Evolutionary conservation across 352 stramenopile species (phyloP).

Genomic region (Phytopythium kandeliae): DNA sequence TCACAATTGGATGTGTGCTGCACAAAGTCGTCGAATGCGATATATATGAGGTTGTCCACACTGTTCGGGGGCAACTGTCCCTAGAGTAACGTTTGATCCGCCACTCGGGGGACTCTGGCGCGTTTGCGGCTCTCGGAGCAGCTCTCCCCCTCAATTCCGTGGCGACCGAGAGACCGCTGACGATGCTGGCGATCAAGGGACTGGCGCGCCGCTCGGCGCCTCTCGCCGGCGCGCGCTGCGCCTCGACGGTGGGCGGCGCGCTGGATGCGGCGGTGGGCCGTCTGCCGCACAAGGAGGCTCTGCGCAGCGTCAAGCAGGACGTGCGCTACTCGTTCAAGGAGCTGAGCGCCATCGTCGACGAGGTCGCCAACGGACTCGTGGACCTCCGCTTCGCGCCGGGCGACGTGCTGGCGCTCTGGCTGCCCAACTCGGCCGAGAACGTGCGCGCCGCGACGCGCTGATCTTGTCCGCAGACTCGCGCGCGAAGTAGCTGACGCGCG

Average conservation of each 20-base stretch:
- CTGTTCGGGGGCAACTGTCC: too few species aligned
- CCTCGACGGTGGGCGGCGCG: constrained; percentile 45
- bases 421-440: constrained; percentile 81
- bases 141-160: constrained; percentile 1
- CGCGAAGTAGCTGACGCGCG: too few species aligned
- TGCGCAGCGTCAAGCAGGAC: constrained; percentile 80
- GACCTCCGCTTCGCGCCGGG: constrained; percentile 64
- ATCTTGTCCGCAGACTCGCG: too few species aligned
- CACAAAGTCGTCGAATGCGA: too few species aligned
- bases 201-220: constrained; percentile 29
- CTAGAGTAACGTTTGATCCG: too few species aligned
- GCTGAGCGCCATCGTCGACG: constrained; percentile 64
- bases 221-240: constrained; percentile 21
- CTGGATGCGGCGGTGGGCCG: constrained; percentile 72
- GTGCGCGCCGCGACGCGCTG: constrained; percentile 14
- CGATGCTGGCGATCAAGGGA: constrained; percentile 62
- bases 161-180: neutral
- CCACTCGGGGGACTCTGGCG: too few species aligned
- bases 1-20: too few species aligned
- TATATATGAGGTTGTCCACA: too few species aligned
- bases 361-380: constrained; percentile 74
- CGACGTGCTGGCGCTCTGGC: constrained; percentile 79
- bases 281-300: constrained; percentile 82
- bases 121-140: neutral
- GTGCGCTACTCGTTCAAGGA: constrained; percentile 85